Evolutionary conservation across 352 stramenopile genomes (phyloP), one percentile per base, ranked within the genome.

Genomic region (Phytopythium ostracodes): DNA sequence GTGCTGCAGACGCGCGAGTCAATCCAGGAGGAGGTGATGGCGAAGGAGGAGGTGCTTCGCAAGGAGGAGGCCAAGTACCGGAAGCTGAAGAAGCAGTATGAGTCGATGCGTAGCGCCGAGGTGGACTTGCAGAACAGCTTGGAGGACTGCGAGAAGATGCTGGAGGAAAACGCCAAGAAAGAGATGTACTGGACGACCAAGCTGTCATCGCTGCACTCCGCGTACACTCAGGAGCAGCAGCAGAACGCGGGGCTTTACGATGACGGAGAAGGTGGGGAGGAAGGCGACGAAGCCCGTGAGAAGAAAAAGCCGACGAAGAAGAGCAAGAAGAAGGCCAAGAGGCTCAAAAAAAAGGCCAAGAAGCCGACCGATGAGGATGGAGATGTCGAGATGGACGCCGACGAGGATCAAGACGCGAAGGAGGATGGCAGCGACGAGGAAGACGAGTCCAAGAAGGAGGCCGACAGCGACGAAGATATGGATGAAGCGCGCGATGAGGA

Each of bases 51-150:
- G 43, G 81, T 89, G 24, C 68, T 92, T 20, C 76, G 86, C 4
- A 89, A 89, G 43, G 77, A 95, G 33, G 71, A 92, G 55, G 70
- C 77, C 22, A 88, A 90, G 64, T 90, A 96, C 63, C 80, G 79
- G 43, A 94, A 96, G 56, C 76, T 96, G 8, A 97, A 97, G 71
- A 88, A 94, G 49, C 81, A 89, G 56, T 88, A 96, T 59, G 87
- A 96, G n/a, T 85, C 88, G 46, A 89, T 98, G 68, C 89, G 87
- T 40, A 96, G 81, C 58, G 78, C 81, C 12, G 96, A 98, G 71
- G 91, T 98, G 7, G 96, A 99, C 75, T 63, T 99, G 24, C 65
- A 87, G 47, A 96, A 94, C 33, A 91, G 97, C 63, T 70, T 98
- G 42, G 95, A 99, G 57, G 85, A 96, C 59, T 94, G 96, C 56